Evolutionary conservation across 148 eudicot genomes (phyloP).

Genomic region (Rhododendron molle): DNA sequence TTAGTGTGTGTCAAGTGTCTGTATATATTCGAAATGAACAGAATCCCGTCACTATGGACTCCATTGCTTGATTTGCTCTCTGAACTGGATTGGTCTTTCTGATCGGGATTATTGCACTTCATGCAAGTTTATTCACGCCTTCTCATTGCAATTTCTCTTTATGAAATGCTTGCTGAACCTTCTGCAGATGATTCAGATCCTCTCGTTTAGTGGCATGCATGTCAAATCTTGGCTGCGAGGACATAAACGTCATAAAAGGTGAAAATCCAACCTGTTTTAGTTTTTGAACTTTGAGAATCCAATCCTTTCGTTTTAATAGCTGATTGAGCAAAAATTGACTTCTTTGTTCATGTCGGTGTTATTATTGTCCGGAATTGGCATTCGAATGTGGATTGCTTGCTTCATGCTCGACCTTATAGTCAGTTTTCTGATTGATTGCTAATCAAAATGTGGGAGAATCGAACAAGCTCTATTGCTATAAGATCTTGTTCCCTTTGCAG

Average conservation of each 20-base stretch:
- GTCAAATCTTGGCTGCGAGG: neutral
- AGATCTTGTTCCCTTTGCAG: too few species aligned
- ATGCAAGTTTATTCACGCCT: neutral
- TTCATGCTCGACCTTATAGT: too few species aligned
- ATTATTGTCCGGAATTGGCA: too few species aligned
- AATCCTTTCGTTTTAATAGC: neutral
- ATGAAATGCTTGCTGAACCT: neutral
- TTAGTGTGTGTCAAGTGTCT: neutral
- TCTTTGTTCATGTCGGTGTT: neutral
- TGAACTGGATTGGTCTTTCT: neutral
- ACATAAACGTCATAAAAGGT: neutral
- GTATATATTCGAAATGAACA: neutral
- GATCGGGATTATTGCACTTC: neutral
- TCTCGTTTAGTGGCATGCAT: neutral
- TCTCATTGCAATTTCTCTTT: neutral
- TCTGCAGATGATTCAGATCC: neutral
- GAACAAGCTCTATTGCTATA: too few species aligned
- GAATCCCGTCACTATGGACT: neutral
- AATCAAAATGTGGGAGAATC: too few species aligned
- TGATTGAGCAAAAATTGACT: neutral
- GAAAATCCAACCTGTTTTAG: neutral
- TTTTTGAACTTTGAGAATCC: neutral
- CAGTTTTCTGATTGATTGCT: too few species aligned
- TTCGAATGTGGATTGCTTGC: too few species aligned
- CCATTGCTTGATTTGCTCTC: neutral